Conservation (phyloP, 1,139 yeast species). For the Suhomyces chickasaworum region DNA sequence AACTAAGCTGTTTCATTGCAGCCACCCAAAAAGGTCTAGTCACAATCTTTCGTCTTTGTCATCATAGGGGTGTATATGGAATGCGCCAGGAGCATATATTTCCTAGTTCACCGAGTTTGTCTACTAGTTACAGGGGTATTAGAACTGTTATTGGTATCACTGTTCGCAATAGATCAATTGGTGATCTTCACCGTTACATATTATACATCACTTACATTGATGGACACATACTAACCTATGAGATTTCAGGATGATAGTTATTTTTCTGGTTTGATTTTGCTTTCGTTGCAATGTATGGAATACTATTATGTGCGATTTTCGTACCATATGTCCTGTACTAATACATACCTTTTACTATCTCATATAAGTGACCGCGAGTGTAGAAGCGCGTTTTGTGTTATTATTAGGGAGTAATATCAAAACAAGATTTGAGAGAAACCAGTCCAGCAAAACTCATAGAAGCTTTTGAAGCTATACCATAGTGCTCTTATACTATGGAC, state of each 20-base stretch:
- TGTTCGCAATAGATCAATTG: slow-evolving; percentile 26
- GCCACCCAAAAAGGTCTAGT: slow-evolving; percentile 64
- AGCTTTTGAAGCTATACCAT: background rate
- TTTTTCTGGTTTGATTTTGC: background rate
- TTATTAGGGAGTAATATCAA: slow-evolving; percentile 8
- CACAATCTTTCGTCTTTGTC: slow-evolving; percentile 57
- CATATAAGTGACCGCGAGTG: background rate
- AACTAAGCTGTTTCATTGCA: slow-evolving; percentile 53
- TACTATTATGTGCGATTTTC: no score
- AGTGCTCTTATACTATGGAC: slow-evolving; percentile 34
- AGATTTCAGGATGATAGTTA: background rate
- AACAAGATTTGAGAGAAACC: slow-evolving; percentile 4
- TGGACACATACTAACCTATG: slow-evolving; percentile 33
- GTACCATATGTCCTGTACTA: background rate
- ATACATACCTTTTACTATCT: background rate
- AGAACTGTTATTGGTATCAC: slow-evolving; percentile 39
- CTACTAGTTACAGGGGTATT: slow-evolving; percentile 30
- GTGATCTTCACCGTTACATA: slow-evolving; percentile 24
- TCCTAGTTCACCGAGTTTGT: slow-evolving; percentile 40
- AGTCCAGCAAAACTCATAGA: background rate
- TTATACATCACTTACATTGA: slow-evolving; percentile 37
- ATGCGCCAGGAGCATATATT: slow-evolving; percentile 64
- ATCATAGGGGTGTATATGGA: slow-evolving; percentile 56
- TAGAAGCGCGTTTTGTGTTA: slow-evolving; percentile 15
- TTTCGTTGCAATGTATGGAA: background rate